phyloP scores from a whole-genome alignment of 441 rosid species.

The Erodium chrysanthum region DNA sequence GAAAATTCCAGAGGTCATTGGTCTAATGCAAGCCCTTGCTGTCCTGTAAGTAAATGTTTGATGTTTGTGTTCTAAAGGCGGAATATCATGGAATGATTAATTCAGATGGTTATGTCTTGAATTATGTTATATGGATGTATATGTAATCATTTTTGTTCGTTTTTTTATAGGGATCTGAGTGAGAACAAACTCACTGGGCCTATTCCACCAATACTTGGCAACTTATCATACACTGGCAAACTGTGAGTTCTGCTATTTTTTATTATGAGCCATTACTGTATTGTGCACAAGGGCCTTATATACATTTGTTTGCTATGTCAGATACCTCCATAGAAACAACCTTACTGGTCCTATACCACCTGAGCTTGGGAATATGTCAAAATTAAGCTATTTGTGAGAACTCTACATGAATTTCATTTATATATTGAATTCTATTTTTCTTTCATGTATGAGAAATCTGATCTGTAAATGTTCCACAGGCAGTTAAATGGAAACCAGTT shows the following conservation, averaged over 20 bases:
- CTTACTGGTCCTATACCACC: slow-evolving; percentile 78
- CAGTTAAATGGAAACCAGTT: slow-evolving; percentile 69
- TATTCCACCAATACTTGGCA: slow-evolving; percentile 80
- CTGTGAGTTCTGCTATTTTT: slow-evolving; percentile 20
- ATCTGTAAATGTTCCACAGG: slow-evolving; percentile 26
- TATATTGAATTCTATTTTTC: not conserved
- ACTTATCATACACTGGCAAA: slow-evolving; percentile 74
- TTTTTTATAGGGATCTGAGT: slow-evolving; percentile 57
- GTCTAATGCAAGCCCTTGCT: slow-evolving; percentile 94
- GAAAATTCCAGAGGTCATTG: slow-evolving; percentile 73
- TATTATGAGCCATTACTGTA: too few species aligned
- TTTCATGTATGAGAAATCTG: not conserved
- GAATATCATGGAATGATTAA: not conserved
- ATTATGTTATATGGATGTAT: not conserved
- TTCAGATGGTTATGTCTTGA: not conserved
- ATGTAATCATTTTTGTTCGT: not conserved
- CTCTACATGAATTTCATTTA: not conserved
- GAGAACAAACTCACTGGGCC: slow-evolving; percentile 71
- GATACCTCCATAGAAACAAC: slow-evolving; percentile 80
- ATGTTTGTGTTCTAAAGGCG: not conserved
- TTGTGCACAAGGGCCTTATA: too few species aligned
- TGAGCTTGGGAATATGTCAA: slow-evolving; percentile 92
- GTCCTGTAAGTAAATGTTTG: slow-evolving; percentile 51
- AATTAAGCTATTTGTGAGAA: slow-evolving; percentile 79
- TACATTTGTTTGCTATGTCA: too few species aligned